Evolutionary conservation across 192 early-diverging fungal genomes (phyloP), one percentile per base, ranked within the genome.

Genomic region (Entophlyctis luteolus): DNA sequence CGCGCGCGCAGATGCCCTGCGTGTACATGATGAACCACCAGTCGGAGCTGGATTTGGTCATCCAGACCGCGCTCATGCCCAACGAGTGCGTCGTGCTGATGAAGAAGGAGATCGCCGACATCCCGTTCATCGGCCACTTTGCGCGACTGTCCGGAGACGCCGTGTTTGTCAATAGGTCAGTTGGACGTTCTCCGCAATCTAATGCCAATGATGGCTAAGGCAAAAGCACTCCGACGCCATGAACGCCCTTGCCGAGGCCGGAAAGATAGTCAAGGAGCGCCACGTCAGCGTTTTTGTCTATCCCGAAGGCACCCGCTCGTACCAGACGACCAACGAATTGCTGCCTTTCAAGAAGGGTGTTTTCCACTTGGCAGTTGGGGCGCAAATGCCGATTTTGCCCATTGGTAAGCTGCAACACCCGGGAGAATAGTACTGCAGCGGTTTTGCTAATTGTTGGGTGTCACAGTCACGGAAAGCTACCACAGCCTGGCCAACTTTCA

Each of bases 331-430:
- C 27, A 82, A 86, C 37, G 69, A 89, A 47, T 59, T 98, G 58
- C 78, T 95, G 35, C 91, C 91, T 6, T 98, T 98, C 80, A 98
- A 98, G 76, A 98, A 95, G 81, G 95, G 95, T 10, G 95, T 92
- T 5, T 98, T 98, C 77, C 91, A 96, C 48, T 72, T 95, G 67
- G 93, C 95, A 10, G 88, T 91, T 56, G 91, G 91, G 74, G 86
- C 89, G 0, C 78, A 79, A 20, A 85, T 91, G 0, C 95, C 95
- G 18, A 87, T 98, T 66, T 83, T 96, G 20, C 93, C 93, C 14
- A 77, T 98, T 54, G 91, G n/a, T n/a, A n/a, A n/a, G n/a, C n/a
- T n/a, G n/a, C n/a, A n/a, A n/a, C n/a, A 93, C 47, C 16, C 27
- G 67, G 22, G 62, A 33, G 34, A 5, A 38, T 67, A 36, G 60